Conservation (phyloP, 2,329 filamentous ascomycete species). For the Elsinoe necatrix region DNA sequence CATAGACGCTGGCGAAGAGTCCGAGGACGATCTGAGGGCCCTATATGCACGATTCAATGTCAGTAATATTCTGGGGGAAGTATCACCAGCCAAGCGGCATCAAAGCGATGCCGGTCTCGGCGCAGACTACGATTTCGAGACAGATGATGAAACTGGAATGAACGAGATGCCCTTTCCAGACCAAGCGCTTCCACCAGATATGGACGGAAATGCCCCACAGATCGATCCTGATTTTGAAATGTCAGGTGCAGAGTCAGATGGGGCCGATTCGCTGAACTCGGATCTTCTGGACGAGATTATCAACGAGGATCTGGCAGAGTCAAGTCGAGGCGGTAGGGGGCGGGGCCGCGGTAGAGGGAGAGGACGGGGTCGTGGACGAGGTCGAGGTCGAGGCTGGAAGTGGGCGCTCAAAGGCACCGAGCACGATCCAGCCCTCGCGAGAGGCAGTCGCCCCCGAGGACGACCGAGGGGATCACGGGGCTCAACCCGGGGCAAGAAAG, state of each 20-base stretch:
- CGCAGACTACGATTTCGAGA: conserved; percentile 24
- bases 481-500: conserved; percentile 17
- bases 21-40: conserved; percentile 23
- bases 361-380: conserved; percentile 17
- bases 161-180: background rate
- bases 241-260: conserved; percentile 25
- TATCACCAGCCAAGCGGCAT: conserved; percentile 21
- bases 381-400: conserved; percentile 26
- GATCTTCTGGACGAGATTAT: conserved; percentile 17
- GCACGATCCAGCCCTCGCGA: conserved; percentile 23
- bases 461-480: conserved; percentile 14
- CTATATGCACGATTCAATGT: conserved; percentile 16
- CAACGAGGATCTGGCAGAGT: conserved; percentile 9
- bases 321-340: conserved; percentile 15
- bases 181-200: conserved; percentile 14
- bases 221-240: conserved; percentile 31
- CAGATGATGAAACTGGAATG: conserved; percentile 12
- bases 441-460: conserved; percentile 13
- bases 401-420: conserved; percentile 28
- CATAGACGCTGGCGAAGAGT: conserved; percentile 22
- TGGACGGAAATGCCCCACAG: conserved; percentile 26
- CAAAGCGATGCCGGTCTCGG: conserved; percentile 24
- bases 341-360: conserved; percentile 19
- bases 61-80: conserved; percentile 18
- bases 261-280: conserved; percentile 16